Evolutionary conservation across 139 green algal genomes (phyloP).

Genomic region (Gonium pectorale): DNA sequence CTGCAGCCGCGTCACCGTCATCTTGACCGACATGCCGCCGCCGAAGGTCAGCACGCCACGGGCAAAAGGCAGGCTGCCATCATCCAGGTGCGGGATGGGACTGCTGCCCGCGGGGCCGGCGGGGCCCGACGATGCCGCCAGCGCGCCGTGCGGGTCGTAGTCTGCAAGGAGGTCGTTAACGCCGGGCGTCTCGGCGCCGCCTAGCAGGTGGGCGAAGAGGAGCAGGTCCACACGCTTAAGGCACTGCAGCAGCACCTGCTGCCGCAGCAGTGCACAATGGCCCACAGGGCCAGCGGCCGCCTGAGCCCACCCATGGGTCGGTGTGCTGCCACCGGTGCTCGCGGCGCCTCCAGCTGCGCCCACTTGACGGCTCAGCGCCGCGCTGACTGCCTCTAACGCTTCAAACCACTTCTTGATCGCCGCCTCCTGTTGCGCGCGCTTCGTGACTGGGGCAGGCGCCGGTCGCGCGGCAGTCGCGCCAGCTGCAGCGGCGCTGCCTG

Average conservation of each 20-base stretch:
- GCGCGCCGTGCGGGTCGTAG: conserved; percentile 31
- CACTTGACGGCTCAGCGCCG: conserved; percentile 43
- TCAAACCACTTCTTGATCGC: conserved; percentile 81
- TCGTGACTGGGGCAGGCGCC: neutral
- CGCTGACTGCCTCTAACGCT: conserved; percentile 59
- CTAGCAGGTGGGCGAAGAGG: conserved; percentile 73
- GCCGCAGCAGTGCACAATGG: conserved; percentile 68
- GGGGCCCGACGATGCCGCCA: neutral
- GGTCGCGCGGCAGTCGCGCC: neutral
- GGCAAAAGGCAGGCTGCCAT: conserved; percentile 73
- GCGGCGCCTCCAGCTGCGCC: too few species aligned
- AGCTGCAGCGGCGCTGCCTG: neutral
- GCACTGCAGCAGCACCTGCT: conserved; percentile 72
- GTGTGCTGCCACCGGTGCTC: too few species aligned
- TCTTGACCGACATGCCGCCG: conserved; percentile 81
- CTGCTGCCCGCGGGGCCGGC: neutral
- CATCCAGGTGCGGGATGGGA: conserved; percentile 55
- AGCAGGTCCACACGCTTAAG: conserved; percentile 77
- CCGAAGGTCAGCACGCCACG: conserved; percentile 77
- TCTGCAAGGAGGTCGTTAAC: conserved; percentile 26
- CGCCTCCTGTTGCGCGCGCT: conserved; percentile 65
- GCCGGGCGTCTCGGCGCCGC: conserved; percentile 23
- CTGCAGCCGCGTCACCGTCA: conserved; percentile 70
- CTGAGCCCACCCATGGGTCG: too few species aligned
- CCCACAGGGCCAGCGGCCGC: conserved; percentile 29